Evolutionary conservation across 2,329 filamentous ascomycete species (phyloP).

Genomic region (Seiridium unicorne): DNA sequence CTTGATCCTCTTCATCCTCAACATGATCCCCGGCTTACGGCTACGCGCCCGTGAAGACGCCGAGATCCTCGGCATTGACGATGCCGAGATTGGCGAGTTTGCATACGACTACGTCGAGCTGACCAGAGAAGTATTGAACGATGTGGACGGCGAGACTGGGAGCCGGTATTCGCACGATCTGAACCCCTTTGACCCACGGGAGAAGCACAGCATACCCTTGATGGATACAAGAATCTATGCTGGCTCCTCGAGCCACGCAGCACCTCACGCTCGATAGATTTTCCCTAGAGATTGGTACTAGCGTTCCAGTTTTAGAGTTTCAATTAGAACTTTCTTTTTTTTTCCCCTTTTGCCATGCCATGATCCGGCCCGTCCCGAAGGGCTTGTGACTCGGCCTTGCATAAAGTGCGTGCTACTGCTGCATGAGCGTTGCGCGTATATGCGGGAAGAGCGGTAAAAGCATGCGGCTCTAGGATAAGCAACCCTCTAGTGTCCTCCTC

Average conservation of each 20-base stretch:
- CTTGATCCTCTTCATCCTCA: constrained; percentile 77
- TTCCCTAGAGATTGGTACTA: constrained; percentile 44
- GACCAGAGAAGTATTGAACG: constrained; percentile 45
- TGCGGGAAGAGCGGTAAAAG: too few species aligned
- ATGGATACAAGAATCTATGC: constrained; percentile 43
- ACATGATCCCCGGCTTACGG: constrained; percentile 72
- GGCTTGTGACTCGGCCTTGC: too few species aligned
- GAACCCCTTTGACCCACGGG: constrained; percentile 38
- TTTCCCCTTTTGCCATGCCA: too few species aligned
- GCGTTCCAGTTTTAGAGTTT: constrained; percentile 45
- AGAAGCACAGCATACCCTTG: constrained; percentile 47
- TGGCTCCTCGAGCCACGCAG: constrained; percentile 9
- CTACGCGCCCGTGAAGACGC: constrained; percentile 75
- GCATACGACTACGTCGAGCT: constrained; percentile 95
- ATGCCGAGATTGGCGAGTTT: constrained; percentile 89
- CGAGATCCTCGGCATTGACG: constrained; percentile 82
- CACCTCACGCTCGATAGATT: constrained; percentile 27
- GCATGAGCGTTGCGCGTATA: too few species aligned
- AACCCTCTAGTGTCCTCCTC: too few species aligned
- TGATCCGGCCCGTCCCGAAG: too few species aligned
- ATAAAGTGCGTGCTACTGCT: too few species aligned
- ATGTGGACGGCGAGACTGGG: constrained; percentile 41
- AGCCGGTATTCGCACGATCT: constrained; percentile 42
- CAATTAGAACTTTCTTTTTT: constrained; percentile 14
- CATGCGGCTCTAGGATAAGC: too few species aligned